phyloP scores from a whole-genome alignment of 2,329 filamentous ascomycete species.

The Cryphonectria radicalis region DNA sequence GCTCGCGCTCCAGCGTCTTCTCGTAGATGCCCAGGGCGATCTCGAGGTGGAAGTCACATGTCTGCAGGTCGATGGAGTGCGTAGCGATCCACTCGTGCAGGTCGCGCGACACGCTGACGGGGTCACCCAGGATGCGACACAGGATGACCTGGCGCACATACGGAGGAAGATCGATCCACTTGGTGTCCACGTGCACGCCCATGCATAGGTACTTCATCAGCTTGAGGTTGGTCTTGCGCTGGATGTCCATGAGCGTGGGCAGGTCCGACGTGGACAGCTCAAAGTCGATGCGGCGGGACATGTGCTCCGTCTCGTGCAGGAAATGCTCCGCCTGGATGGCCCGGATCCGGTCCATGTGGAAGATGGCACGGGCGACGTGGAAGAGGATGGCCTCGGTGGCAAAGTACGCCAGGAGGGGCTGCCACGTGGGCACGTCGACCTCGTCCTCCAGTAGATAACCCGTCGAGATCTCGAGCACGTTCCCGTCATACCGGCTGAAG shows the following conservation, averaged over 20 bases:
- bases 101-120: slow-evolving; percentile 33
- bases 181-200: slow-evolving; percentile 38
- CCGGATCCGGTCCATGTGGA: slow-evolving; percentile 36
- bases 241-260: slow-evolving; percentile 34
- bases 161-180: slow-evolving; percentile 39
- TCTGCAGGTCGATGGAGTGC: slow-evolving; percentile 34
- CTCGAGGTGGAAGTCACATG: slow-evolving; percentile 37
- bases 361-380: slow-evolving; percentile 38
- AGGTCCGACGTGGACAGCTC: slow-evolving; percentile 39
- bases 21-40: slow-evolving; percentile 33
- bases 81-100: slow-evolving; percentile 34
- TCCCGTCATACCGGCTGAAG: slow-evolving; percentile 33
- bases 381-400: slow-evolving; percentile 41
- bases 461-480: slow-evolving; percentile 34
- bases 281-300: slow-evolving; percentile 40
- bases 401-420: slow-evolving; percentile 32
- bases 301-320: slow-evolving; percentile 33
- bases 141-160: slow-evolving; percentile 39
- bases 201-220: slow-evolving; percentile 42
- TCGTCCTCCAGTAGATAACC: slow-evolving; percentile 37
- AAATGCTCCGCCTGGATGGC: slow-evolving; percentile 42
- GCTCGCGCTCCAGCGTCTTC: slow-evolving; percentile 30
- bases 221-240: slow-evolving; percentile 38
- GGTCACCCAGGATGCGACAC: slow-evolving; percentile 37
- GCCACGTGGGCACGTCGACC: slow-evolving; percentile 34